phyloP scores from a whole-genome alignment of 805 yeast species.

The Kuraishia cidri region DNA sequence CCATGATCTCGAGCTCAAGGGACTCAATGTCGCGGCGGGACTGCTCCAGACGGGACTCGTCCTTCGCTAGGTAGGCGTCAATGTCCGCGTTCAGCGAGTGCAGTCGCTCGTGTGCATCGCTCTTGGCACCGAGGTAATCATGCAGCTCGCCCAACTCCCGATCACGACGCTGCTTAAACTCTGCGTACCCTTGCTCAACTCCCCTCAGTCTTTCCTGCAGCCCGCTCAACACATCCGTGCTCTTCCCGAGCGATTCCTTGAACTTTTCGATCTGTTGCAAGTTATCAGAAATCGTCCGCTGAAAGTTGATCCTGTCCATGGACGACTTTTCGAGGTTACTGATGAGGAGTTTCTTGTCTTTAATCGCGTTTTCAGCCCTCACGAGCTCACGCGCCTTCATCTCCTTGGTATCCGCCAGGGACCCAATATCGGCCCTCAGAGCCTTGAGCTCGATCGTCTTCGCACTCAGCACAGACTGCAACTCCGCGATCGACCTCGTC shows the following conservation, averaged over 20 bases:
- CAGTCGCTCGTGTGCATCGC: too few species aligned
- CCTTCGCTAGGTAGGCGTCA: not conserved
- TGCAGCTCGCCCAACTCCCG: not conserved
- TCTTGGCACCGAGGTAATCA: not conserved
- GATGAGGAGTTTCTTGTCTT: constrained; percentile 43
- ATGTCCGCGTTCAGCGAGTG: not conserved
- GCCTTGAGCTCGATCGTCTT: constrained; percentile 28
- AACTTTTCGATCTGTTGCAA: constrained; percentile 17
- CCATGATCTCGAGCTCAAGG: constrained; percentile 10
- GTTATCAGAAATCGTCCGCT: constrained; percentile 25
- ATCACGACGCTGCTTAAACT: constrained; percentile 8
- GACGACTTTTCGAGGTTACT: constrained; percentile 44
- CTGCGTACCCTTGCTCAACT: constrained; percentile 11
- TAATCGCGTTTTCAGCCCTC: constrained; percentile 37
- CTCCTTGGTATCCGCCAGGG: constrained; percentile 33
- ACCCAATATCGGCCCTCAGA: constrained; percentile 23
- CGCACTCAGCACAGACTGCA: constrained; percentile 32
- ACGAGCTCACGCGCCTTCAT: constrained; percentile 30
- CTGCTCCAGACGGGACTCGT: constrained; percentile 1
- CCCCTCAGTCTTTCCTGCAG: constrained; percentile 8
- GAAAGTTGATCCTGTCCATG: constrained; percentile 33
- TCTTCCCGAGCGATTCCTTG: constrained; percentile 7
- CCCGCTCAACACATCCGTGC: constrained; percentile 6
- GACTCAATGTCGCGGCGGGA: constrained; percentile 2
- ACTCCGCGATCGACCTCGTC: constrained; percentile 28